Evolutionary conservation across 2,329 filamentous ascomycete species (phyloP).

Genomic region (Moelleriella libera): DNA sequence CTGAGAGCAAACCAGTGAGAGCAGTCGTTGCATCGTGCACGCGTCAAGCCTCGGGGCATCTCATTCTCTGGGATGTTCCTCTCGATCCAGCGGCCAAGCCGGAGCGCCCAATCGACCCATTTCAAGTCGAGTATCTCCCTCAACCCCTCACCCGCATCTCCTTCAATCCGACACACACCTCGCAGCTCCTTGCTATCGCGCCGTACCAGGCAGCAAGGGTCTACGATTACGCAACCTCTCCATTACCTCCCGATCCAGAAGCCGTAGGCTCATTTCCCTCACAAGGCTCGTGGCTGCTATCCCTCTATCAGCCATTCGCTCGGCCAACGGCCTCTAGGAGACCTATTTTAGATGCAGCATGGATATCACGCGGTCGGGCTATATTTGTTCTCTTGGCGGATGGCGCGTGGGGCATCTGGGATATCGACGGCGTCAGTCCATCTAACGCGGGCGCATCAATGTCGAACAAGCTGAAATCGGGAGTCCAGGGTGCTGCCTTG

Average conservation of each 20-base stretch:
- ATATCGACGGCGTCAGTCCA: constrained; percentile 44
- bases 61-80: constrained; percentile 44
- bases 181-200: constrained; percentile 43
- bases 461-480: constrained; percentile 34
- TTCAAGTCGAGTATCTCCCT: constrained; percentile 46
- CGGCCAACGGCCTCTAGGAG: constrained; percentile 37
- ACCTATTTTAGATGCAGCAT: constrained; percentile 45
- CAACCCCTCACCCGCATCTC: constrained; percentile 39
- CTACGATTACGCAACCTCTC: constrained; percentile 44
- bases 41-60: constrained; percentile 41
- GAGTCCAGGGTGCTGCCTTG: constrained; percentile 41
- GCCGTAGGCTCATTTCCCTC: constrained; percentile 35
- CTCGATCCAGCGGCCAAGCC: constrained; percentile 24
- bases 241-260: constrained; percentile 36
- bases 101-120: constrained; percentile 26
- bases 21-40: constrained; percentile 48
- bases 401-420: constrained; percentile 56
- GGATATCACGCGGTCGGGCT: constrained; percentile 46
- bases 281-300: constrained; percentile 51
- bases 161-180: constrained; percentile 45
- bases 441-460: constrained; percentile 24
- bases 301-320: constrained; percentile 43
- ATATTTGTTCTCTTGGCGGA: constrained; percentile 45
- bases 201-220: constrained; percentile 42
- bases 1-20: constrained; percentile 18